phyloP scores from a whole-genome alignment of 768 basidiomycete genomes.

The Leccinum subtestaceum region DNA sequence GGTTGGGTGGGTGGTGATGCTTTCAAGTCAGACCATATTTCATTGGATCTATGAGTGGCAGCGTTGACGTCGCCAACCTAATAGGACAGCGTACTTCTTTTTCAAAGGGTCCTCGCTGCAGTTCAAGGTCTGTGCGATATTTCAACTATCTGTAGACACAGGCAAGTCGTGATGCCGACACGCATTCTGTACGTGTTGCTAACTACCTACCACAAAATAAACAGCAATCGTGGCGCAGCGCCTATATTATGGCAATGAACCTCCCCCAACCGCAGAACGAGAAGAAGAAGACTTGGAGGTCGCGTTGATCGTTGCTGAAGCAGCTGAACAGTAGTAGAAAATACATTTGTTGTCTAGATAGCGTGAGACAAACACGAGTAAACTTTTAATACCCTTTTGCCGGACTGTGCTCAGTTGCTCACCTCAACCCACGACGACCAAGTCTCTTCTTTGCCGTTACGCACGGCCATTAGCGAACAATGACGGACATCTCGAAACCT shows the following conservation, averaged over 20 bases:
- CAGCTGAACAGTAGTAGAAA: conserved; percentile 48
- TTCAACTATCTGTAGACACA: conserved; percentile 76
- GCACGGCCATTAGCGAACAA: conserved; percentile 23
- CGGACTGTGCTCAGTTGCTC: conserved; percentile 5
- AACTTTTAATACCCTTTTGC: conserved; percentile 26
- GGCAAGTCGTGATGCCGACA: conserved; percentile 44
- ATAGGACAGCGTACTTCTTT: conserved; percentile 79
- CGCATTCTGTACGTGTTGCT: conserved; percentile 7
- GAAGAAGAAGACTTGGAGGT: conserved; percentile 69
- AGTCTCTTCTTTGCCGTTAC: conserved; percentile 12
- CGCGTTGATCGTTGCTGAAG: conserved; percentile 54
- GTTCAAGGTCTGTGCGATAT: conserved; percentile 80
- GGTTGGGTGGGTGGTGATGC: conserved; percentile 84
- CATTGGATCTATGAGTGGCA: conserved; percentile 5
- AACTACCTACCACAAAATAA: conserved; percentile 10
- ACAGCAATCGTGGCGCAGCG: conserved; percentile 73
- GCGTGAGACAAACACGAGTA: conserved; percentile 32
- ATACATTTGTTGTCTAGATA: not conserved
- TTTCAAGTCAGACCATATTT: conserved; percentile 61
- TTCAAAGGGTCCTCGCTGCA: conserved; percentile 67
- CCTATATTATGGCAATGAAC: conserved; percentile 66
- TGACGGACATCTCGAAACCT: conserved; percentile 52
- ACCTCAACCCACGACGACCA: conserved; percentile 24
- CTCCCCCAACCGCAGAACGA: conserved; percentile 50
- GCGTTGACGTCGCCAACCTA: conserved; percentile 18